phyloP scores from a whole-genome alignment of 179 eudicot species.

The Silene noctiflora region DNA sequence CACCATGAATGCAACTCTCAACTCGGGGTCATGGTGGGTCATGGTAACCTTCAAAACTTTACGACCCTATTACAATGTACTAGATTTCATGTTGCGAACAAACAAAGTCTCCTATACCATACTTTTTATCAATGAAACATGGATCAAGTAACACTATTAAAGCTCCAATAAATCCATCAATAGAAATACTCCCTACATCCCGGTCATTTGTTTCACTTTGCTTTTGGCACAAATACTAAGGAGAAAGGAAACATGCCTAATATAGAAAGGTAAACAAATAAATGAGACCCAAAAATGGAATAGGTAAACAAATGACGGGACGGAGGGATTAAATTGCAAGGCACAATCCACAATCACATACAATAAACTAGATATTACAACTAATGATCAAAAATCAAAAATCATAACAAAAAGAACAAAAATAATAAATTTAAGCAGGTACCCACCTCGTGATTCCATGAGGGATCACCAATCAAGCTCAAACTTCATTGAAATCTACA shows the following conservation, averaged over 20 bases:
- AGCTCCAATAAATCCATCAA: background rate
- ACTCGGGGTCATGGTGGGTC: background rate
- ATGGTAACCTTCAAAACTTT: background rate
- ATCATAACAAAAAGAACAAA: background rate
- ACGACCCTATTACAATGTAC: background rate
- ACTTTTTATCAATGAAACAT: background rate
- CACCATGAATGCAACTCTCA: background rate
- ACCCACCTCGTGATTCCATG: conserved; percentile 31
- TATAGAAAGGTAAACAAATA: no score
- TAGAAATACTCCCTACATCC: no score
- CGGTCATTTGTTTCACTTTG: no score
- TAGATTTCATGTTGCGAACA: background rate
- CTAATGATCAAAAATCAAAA: no score
- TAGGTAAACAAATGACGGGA: no score
- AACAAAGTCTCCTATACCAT: background rate
- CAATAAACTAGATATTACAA: no score
- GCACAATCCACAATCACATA: background rate
- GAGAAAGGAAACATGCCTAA: no score
- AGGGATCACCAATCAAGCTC: conserved; percentile 8
- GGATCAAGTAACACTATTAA: background rate
- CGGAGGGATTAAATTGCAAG: no score
- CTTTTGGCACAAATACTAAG: no score
- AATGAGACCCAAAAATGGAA: no score
- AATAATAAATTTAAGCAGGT: background rate
- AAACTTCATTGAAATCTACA: conserved; percentile 6